These are phyloP conservation scores for Naematelia aurantialba DNA, from an alignment of 768 basidiomycete genomes.

Conservation along the genomic window DNA sequence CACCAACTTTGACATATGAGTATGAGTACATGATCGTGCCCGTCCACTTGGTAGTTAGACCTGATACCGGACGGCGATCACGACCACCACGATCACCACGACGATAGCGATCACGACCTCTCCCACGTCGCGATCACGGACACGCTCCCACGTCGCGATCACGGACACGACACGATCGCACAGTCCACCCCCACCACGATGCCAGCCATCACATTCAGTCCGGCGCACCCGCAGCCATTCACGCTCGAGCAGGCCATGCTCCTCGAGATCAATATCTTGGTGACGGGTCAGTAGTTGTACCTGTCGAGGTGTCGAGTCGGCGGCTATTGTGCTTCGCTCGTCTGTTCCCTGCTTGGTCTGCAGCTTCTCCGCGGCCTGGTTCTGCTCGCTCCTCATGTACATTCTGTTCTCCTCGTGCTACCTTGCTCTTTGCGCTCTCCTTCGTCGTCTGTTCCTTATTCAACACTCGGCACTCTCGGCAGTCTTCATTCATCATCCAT, in stretches of 20 bases:
- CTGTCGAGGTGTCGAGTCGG: too few species aligned
- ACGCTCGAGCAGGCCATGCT: conserved; percentile 37
- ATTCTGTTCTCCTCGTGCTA: too few species aligned
- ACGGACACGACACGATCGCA: too few species aligned
- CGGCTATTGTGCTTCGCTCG: background rate
- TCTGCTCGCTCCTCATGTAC: too few species aligned
- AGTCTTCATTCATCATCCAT: too few species aligned
- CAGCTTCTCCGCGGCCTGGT: background rate
- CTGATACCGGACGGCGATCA: background rate
- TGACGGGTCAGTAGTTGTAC: conserved; percentile 22
- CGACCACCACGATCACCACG: too few species aligned
- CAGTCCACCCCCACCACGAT: too few species aligned
- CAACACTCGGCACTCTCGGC: too few species aligned
- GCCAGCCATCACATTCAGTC: conserved; percentile 21
- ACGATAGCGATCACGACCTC: background rate
- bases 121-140: background rate
- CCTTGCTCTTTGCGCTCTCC: too few species aligned
- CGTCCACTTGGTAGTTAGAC: background rate
- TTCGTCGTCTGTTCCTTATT: too few species aligned
- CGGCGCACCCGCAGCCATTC: conserved; percentile 40
- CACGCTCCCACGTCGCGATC: background rate
- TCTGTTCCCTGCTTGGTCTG: background rate
- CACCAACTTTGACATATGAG: too few species aligned
- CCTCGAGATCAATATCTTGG: conserved; percentile 34
- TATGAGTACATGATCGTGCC: too few species aligned